phyloP scores from a whole-genome alignment of 495 filamentous ascomycete species.

The Aspergillus taichungensis region DNA sequence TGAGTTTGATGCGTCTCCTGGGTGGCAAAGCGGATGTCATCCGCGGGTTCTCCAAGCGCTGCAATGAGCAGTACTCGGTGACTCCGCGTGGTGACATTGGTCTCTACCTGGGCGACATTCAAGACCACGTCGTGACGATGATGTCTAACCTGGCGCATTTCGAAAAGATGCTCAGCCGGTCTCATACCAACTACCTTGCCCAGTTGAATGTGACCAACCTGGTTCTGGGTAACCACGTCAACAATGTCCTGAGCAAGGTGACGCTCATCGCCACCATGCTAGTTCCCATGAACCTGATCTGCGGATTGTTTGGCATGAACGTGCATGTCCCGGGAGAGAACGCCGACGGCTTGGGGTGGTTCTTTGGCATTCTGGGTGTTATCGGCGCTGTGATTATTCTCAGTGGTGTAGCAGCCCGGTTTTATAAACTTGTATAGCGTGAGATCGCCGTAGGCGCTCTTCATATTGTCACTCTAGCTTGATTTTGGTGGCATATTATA shows the following conservation, averaged over 20 bases:
- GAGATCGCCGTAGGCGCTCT: not conserved
- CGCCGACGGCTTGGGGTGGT: constrained; percentile 52
- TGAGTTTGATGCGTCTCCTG: constrained; percentile 83
- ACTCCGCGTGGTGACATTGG: constrained; percentile 94
- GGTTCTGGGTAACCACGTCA: constrained; percentile 68
- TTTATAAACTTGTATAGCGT: constrained; percentile 31
- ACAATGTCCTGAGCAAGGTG: constrained; percentile 83
- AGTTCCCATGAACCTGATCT: constrained; percentile 93
- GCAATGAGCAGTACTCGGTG: constrained; percentile 91
- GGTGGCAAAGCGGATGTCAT: constrained; percentile 97
- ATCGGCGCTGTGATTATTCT: constrained; percentile 52
- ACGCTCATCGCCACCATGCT: constrained; percentile 93
- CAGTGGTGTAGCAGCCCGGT: constrained; percentile 40
- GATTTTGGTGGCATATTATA: too few species aligned
- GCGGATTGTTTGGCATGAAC: constrained; percentile 97
- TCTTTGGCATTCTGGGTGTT: constrained; percentile 68
- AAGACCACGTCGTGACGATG: constrained; percentile 99
- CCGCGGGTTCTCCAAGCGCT: constrained; percentile 92
- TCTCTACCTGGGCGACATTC: constrained; percentile 90
- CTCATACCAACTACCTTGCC: constrained; percentile 93
- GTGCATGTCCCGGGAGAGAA: constrained; percentile 67
- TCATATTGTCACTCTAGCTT: too few species aligned
- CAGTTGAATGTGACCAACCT: constrained; percentile 89
- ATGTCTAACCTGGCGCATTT: constrained; percentile 92
- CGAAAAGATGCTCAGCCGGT: constrained; percentile 92